Evolutionary conservation across 352 stramenopile species (phyloP), one percentile per base, ranked within the genome.

Genomic region (Elongisporangium undulatum): DNA sequence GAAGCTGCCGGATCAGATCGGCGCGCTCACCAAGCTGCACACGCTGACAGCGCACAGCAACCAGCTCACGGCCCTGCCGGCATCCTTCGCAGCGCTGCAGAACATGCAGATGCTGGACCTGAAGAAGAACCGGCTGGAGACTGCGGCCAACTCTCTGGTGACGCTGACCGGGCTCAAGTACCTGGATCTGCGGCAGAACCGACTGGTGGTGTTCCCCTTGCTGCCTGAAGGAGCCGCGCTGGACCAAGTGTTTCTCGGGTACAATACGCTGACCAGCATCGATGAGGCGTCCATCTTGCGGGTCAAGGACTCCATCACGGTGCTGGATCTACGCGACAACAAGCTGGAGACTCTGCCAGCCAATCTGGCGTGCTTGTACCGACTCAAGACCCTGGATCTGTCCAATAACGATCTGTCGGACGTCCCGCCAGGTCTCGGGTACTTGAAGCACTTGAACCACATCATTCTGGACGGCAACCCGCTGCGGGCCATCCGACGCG

Each of bases 271-370:
- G 5, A 58, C 68, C 4, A 69, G 55, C 34, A 78, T 94, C 39
- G 69, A 91, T 48, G 79, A 87, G 29, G 57, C 59, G 0, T 89
- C 79, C 4, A 71, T 93, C 5, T 58, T 89, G 20, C 72, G 79
- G 4, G 74, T 75, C 9, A 82, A 90, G 57, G 68, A 92, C 49
- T 78, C 77, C 15, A 68, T 92, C 53, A 93, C 82, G 0, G 71
- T 95, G 1, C 62, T 95, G 24, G 86, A 95, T 26, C 65, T 94
- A 49, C 71, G 85, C 1, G 85, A 95, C 69, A 95, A 95, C 64
- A 93, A 94, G 51, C 69, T 95, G 16, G 66, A 51, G 22, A 49
- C 13, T 24, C 61, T 95, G 17, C 82, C 83, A 0, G 72, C 62
- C 1, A 81, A 77, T 23, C 66, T 91, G 6, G 83, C 75, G 45